Evolutionary conservation across 202 grass and related monocot genomes (phyloP), one percentile per base, ranked within the genome.

Genomic region (Schoenoplectus triqueter): DNA sequence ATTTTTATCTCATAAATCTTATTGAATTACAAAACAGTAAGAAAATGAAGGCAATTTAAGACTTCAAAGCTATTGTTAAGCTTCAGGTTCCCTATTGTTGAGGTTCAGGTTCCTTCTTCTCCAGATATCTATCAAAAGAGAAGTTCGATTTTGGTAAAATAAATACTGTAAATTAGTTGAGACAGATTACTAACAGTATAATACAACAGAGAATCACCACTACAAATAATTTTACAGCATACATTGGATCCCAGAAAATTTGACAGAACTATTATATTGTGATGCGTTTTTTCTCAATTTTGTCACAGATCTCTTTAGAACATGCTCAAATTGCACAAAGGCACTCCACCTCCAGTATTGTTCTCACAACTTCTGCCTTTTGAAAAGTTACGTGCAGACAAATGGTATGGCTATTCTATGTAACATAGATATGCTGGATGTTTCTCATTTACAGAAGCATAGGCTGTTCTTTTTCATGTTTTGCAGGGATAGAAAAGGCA

Each of bases 71-170:
- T 68, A 94, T 75, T 14, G 11, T 57, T 57, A 13, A 15, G 11
- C 54, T 57, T 57, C 11, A 57, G 54, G 54, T 57, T 14, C 11
- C 54, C 13, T 55, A 8, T 57, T 87, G 84, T 20, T 91, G 87
- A 41, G 74, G 60, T 78, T 89, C 90, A 42, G 89, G 64, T 73
- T 89, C 89, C 80, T 92, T 92, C 86, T 92, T 91, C 80, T 91
- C 89, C 84, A 91, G 40, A 72, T 88, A 95, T 79, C 93, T 95
- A 84, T 51, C 20, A 77, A 2, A 74, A 66, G 2, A 68, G 3
- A 62, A 86, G 50, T 14, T 4, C 3, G 2, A 51, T 21, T 60
- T 51, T 49, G 50, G 59, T 64, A 3, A 60, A 6, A 61, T 42
- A 73, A 10, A 62, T 59, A 57, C 3, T 80, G 52, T 17, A n/a